Evolutionary conservation across 2,329 filamentous ascomycete species (phyloP).

Genomic region (Teratosphaeria destructans): DNA sequence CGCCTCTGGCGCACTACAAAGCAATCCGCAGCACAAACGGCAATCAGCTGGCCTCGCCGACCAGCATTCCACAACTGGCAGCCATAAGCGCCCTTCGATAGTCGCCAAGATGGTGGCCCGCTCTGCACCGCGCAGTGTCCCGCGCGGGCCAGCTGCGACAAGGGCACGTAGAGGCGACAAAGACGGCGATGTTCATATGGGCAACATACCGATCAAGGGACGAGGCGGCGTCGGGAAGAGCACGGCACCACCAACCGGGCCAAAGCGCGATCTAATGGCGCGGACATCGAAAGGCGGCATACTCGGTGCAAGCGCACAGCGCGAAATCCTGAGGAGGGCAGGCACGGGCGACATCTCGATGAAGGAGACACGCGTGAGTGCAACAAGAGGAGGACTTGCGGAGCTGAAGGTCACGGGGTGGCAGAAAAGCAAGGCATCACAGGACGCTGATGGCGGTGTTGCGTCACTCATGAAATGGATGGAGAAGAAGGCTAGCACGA

Average conservation of each 20-base stretch:
- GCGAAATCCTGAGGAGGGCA: slow-evolving; percentile 22
- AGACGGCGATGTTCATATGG: slow-evolving; percentile 55
- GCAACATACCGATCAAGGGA: slow-evolving; percentile 28
- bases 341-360: slow-evolving; percentile 20
- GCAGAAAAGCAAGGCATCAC: slow-evolving; percentile 28
- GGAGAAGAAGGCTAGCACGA: slow-evolving; percentile 28
- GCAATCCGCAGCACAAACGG: neutral
- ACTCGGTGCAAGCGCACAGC: slow-evolving; percentile 15
- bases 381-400: slow-evolving; percentile 13
- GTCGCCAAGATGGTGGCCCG: slow-evolving; percentile 9
- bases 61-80: neutral
- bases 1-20: neutral
- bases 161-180: slow-evolving; percentile 34
- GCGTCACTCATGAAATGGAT: slow-evolving; percentile 30
- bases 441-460: slow-evolving; percentile 25
- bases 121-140: slow-evolving; percentile 6
- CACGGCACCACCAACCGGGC: slow-evolving; percentile 10
- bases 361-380: slow-evolving; percentile 9
- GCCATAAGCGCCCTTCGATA: neutral
- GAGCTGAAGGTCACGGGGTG: slow-evolving; percentile 32
- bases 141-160: slow-evolving; percentile 12
- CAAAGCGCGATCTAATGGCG: slow-evolving; percentile 16
- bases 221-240: slow-evolving; percentile 20
- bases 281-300: slow-evolving; percentile 8
- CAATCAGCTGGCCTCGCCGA: slow-evolving; percentile 1